These are phyloP conservation scores for Durusdinium trenchii DNA, from an alignment of 73 alveolate species.

Conservation along the genomic window DNA sequence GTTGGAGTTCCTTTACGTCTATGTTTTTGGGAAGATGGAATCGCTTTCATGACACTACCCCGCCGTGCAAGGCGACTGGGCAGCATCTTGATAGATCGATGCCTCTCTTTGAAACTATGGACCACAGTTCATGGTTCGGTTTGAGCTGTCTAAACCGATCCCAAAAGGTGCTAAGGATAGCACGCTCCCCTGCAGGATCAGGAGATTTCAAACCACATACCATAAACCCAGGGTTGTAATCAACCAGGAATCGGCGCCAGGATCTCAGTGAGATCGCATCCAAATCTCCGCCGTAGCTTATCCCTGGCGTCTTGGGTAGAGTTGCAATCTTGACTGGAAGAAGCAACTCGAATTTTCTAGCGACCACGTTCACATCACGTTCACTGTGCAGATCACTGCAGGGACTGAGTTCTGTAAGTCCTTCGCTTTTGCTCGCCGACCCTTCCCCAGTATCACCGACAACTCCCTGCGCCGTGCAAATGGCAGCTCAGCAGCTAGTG, in stretches of 20 bases:
- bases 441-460: not conserved
- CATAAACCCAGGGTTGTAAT: not conserved
- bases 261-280: not conserved
- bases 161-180: not conserved
- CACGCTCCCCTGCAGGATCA: not conserved
- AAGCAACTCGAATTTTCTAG: not conserved
- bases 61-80: not conserved
- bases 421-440: not conserved
- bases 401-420: not conserved
- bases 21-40: too few relatives aligned
- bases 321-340: not conserved
- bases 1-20: too few relatives aligned
- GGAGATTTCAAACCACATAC: not conserved
- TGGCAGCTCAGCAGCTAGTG: conserved; percentile 6
- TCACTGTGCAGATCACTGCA: not conserved
- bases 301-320: not conserved
- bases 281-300: not conserved
- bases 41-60: too few relatives aligned
- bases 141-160: not conserved
- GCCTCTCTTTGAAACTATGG: not conserved
- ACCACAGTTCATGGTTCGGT: not conserved
- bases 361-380: not conserved
- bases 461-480: conserved; percentile 3
- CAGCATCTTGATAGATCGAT: not conserved
- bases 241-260: not conserved